These are phyloP conservation scores for Gossypium trilobum DNA, from an alignment of 441 rosid genomes.

Conservation along the genomic window DNA sequence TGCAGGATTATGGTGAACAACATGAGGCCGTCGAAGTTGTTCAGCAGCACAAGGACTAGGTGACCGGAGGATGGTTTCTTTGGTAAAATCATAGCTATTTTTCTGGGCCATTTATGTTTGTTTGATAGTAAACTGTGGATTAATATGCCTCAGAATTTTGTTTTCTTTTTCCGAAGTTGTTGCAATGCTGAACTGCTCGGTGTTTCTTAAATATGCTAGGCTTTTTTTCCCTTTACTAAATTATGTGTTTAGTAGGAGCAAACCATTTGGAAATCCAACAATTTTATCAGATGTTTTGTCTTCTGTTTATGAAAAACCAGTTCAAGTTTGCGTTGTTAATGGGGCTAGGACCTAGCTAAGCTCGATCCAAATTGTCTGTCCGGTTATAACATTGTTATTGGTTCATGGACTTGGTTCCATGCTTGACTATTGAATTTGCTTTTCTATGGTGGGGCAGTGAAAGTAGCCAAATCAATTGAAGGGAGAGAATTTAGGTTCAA, in stretches of 20 bases:
- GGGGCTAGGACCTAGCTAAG: not conserved
- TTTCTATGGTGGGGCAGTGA: too few species aligned
- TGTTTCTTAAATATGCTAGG: not conserved
- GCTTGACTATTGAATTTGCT: too few species aligned
- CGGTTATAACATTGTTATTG: too few species aligned
- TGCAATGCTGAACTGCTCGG: not conserved
- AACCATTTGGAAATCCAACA: not conserved
- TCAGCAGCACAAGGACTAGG: conserved; percentile 11
- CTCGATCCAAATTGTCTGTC: too few species aligned
- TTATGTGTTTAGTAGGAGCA: not conserved
- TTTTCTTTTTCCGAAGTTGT: not conserved
- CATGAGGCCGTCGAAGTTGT: conserved; percentile 7
- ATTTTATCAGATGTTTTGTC: not conserved
- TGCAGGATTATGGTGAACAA: conserved; percentile 16
- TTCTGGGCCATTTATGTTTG: not conserved
- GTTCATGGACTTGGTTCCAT: too few species aligned
- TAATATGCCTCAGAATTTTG: not conserved
- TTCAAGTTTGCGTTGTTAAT: not conserved
- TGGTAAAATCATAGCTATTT: not conserved
- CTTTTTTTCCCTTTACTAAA: not conserved
- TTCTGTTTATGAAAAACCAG: not conserved
- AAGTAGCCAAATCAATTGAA: too few species aligned
- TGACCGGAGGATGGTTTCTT: not conserved
- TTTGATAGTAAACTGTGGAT: not conserved
- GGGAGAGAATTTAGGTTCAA: too few species aligned